Evolutionary conservation across 2,329 filamentous ascomycete genomes (phyloP), one percentile per base, ranked within the genome.

Genomic region (Fusarium sp.): DNA sequence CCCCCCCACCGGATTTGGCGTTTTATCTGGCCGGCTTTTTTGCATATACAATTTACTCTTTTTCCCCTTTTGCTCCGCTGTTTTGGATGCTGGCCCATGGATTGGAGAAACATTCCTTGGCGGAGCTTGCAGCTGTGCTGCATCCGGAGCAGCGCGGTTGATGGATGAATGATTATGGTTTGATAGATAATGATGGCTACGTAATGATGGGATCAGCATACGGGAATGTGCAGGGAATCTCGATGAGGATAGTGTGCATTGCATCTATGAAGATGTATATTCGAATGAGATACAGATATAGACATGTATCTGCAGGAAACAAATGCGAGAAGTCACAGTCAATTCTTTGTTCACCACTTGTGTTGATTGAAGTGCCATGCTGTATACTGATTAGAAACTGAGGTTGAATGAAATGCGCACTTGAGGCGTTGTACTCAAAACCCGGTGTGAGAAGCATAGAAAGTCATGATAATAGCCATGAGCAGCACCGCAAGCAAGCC

Each of bases 1-100:
- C 68, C 68, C 67, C 67, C 44, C 67, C 59, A 65, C 60, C 57
- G 46, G 52, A 63, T 65, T 64, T 66, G 65, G 67, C 63, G 67
- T 69, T 70, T 55, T 49, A 55, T 53, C 57, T 69, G 61, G 68
- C 63, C 60, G 65, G 59, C 40, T 60, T 60, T 38, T 38, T 42
- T 56, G 51, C 53, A 53, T 67, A 52, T 46, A 39, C 48, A 45
- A 57, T 48, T 54, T 34, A 39, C 52, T 49, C 35, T 36, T 32
- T 49, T 34, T 38, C 28, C 44, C 32, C 42, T 48, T 34, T 28
- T 32, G 40, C 34, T 44, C 47, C 13, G 49, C 49, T 50, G 48
- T 13, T 19, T 15, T 36, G 44, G 45, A 49, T 36, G 51, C 32
- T 45, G 43, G 46, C 24, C 41, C 45, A 45, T 50, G 28, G 41